A percentile compares a stretch with the other conserved stretches of the same genome.
Evolutionary conservation across 1,284 basidiomycete genomes (phyloP).

Genomic region (Cutaneotrichosporon sp.): DNA sequence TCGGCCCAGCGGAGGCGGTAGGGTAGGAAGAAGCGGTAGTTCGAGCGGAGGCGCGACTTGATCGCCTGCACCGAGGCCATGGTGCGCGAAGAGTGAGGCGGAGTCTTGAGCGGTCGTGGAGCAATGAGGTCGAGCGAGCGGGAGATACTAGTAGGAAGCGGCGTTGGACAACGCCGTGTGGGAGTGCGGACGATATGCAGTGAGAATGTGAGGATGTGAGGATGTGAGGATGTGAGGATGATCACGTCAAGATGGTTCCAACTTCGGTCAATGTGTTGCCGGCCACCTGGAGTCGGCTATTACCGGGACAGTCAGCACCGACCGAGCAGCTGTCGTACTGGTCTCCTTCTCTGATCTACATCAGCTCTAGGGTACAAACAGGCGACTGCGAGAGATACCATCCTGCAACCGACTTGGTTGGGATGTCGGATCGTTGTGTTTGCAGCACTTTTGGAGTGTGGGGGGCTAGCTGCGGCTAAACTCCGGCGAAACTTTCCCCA

Average conservation of each 20-base stretch:
- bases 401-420: slow-evolving; percentile 12
- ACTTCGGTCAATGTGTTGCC: neutral
- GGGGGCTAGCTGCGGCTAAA: neutral
- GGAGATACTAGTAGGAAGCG: neutral
- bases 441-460: too few relatives aligned
- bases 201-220: neutral
- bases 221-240: neutral
- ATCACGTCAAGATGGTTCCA: neutral
- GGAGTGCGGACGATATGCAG: neutral
- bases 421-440: too few relatives aligned
- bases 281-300: neutral
- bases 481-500: slow-evolving; percentile 2
- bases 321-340: neutral
- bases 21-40: slow-evolving; percentile 21
- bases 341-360: neutral
- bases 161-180: neutral
- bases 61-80: slow-evolving; percentile 14
- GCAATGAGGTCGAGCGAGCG: neutral
- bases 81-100: neutral
- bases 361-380: neutral
- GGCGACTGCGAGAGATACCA: neutral
- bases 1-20: slow-evolving; percentile 27
- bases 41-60: slow-evolving; percentile 17
- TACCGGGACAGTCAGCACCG: neutral
- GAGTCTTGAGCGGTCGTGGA: neutral